phyloP scores from a whole-genome alignment of 176 grass and related monocot species.

The Ananas comosus region DNA sequence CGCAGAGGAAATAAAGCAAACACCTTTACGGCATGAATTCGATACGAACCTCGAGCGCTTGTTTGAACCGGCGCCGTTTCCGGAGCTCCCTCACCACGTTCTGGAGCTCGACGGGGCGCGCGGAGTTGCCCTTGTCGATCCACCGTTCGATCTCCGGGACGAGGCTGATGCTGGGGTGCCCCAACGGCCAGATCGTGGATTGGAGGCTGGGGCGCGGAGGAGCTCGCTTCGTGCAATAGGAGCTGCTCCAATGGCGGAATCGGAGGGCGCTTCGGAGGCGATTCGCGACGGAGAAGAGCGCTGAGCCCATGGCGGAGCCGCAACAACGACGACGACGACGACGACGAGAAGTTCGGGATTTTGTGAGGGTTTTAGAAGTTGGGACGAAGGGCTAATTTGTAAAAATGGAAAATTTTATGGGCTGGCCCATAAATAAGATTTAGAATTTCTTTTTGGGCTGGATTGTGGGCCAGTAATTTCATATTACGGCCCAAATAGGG shows the following conservation, averaged over 20 bases:
- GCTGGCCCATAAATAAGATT: too few relatives aligned
- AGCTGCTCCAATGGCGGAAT: background rate
- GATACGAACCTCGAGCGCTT: constrained; percentile 69
- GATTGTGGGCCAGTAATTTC: too few relatives aligned
- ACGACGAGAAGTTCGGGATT: too few relatives aligned
- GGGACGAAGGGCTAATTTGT: too few relatives aligned
- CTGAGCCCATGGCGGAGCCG: constrained; percentile 22
- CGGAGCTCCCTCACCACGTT: constrained; percentile 48
- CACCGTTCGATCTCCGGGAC: constrained; percentile 65
- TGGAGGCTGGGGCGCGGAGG: constrained; percentile 28
- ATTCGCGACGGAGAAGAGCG: constrained; percentile 29
- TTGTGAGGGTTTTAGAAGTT: too few relatives aligned
- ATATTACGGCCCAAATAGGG: too few relatives aligned
- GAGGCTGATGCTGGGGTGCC: constrained; percentile 47
- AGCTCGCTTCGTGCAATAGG: constrained; percentile 10
- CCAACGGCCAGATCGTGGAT: constrained; percentile 59
- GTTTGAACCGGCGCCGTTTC: constrained; percentile 44
- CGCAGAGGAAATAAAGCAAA: constrained; percentile 16
- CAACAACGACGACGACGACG: background rate
- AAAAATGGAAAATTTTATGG: too few relatives aligned
- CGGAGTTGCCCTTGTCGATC: constrained; percentile 35
- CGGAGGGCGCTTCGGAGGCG: constrained; percentile 19
- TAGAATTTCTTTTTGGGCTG: too few relatives aligned
- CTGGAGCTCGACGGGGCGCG: constrained; percentile 45
- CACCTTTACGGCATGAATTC: background rate